Percentiles rank a stretch among this genome's conserved stretches.
phyloP scores from a whole-genome alignment of 257 asterid genomes.

The Rehmannia glutinosa region DNA sequence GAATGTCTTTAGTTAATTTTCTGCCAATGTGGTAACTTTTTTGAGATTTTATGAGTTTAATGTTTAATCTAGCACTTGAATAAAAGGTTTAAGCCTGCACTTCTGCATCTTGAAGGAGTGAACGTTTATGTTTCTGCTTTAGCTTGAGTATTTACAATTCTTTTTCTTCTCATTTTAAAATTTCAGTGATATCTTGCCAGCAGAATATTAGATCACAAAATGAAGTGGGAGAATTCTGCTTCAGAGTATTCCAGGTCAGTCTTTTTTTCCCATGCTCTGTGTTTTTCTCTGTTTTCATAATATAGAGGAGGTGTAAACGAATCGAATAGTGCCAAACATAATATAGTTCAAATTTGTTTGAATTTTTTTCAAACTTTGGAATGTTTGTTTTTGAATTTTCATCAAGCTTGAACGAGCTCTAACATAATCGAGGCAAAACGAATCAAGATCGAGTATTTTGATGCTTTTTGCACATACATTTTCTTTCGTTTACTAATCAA shows the following conservation, averaged over 20 bases:
- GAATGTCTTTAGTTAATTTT: not conserved
- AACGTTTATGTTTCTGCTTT: too few species aligned
- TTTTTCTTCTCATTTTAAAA: not conserved
- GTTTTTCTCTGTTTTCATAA: not conserved
- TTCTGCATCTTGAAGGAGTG: too few species aligned
- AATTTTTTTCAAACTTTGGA: too few species aligned
- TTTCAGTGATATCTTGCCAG: not conserved
- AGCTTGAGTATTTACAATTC: not conserved
- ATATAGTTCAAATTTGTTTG: too few species aligned
- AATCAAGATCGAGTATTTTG: too few species aligned
- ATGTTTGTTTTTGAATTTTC: too few species aligned
- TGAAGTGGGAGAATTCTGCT: conserved; percentile 55
- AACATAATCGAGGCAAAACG: too few species aligned
- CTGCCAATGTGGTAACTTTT: not conserved
- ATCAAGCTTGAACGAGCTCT: too few species aligned
- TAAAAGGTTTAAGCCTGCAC: not conserved
- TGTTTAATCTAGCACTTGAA: not conserved
- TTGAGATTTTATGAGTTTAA: conserved; percentile 1
- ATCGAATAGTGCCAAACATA: too few species aligned
- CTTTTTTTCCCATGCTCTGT: not conserved
- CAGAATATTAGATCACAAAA: conserved; percentile 12
- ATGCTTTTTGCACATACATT: too few species aligned
- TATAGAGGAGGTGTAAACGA: too few species aligned
- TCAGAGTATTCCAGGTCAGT: conserved; percentile 66
- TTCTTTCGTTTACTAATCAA: too few species aligned